phyloP scores from a whole-genome alignment of 768 basidiomycete genomes.

The Lactifluus piperatus region DNA sequence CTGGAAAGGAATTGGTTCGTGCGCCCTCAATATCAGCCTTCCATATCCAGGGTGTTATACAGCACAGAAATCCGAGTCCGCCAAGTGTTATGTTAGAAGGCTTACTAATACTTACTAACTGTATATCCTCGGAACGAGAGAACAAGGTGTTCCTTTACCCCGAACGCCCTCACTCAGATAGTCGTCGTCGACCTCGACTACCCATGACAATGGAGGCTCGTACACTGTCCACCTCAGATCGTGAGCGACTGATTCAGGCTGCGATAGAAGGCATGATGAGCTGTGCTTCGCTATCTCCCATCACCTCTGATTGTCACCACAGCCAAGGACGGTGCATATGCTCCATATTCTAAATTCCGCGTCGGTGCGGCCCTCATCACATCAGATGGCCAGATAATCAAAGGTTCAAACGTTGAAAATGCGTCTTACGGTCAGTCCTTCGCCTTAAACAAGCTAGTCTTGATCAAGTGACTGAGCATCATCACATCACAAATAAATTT shows the following conservation, averaged over 20 bases:
- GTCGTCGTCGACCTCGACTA: too few species aligned
- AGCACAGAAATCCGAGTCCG: too few species aligned
- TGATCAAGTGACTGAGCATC: background rate
- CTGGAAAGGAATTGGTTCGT: too few species aligned
- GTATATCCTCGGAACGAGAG: too few species aligned
- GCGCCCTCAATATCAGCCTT: too few species aligned
- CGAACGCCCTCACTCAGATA: too few species aligned
- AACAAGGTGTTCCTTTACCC: too few species aligned
- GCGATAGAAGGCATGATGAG: constrained; percentile 46
- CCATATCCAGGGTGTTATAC: too few species aligned
- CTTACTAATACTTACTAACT: too few species aligned
- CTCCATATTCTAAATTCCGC: constrained; percentile 84
- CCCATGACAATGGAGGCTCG: background rate
- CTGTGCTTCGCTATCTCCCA: background rate
- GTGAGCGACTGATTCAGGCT: constrained; percentile 42
- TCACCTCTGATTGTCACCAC: background rate
- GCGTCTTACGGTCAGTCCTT: constrained; percentile 68
- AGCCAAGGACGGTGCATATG: constrained; percentile 71
- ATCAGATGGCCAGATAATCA: constrained; percentile 60
- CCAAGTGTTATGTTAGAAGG: too few species aligned
- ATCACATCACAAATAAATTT: background rate
- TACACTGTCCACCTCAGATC: constrained; percentile 34
- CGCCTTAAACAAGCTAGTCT: background rate
- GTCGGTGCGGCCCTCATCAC: constrained; percentile 85
- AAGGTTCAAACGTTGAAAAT: constrained; percentile 91